Percentiles rank a stretch among this genome's conserved stretches.
Evolutionary conservation across 129 eudicot species (phyloP).

Genomic region (Centaurea solstitialis): DNA sequence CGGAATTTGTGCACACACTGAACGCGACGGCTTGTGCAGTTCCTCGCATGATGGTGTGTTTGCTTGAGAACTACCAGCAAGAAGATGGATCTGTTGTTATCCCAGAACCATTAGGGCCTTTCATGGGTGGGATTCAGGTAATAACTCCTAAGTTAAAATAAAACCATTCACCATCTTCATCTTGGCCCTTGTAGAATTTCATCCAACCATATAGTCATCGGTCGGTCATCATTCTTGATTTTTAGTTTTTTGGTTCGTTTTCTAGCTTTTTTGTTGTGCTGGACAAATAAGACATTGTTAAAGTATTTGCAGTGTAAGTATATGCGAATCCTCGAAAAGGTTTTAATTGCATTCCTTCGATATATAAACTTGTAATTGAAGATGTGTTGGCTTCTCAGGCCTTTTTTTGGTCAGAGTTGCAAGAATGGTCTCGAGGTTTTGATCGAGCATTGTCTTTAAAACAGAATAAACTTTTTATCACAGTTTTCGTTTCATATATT

Average conservation of each 20-base stretch:
- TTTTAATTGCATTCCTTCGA: not conserved
- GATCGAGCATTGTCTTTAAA: too few relatives aligned
- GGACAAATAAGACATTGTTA: not conserved
- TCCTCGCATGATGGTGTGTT: slow-evolving; percentile 92
- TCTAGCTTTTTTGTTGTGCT: not conserved
- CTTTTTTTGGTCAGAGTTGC: too few relatives aligned
- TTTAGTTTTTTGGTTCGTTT: not conserved
- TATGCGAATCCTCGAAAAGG: not conserved
- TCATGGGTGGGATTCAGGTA: slow-evolving; percentile 81
- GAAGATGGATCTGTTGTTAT: slow-evolving; percentile 85
- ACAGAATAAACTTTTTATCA: too few relatives aligned
- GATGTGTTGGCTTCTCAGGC: too few relatives aligned
- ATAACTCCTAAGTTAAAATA: slow-evolving; percentile 47
- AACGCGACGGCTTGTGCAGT: slow-evolving; percentile 98
- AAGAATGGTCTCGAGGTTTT: too few relatives aligned
- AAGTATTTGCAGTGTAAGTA: not conserved
- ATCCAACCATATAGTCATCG: not conserved
- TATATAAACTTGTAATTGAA: too few relatives aligned
- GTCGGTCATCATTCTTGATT: not conserved
- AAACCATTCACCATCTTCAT: not conserved
- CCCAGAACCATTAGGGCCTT: slow-evolving; percentile 86
- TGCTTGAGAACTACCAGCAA: slow-evolving; percentile 95
- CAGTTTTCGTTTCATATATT: not conserved
- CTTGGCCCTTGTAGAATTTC: not conserved
- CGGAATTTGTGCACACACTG: slow-evolving; percentile 86